Conservation (phyloP, 225 moss, liverwort and hornwort species). For the Bryum argenteum region DNA sequence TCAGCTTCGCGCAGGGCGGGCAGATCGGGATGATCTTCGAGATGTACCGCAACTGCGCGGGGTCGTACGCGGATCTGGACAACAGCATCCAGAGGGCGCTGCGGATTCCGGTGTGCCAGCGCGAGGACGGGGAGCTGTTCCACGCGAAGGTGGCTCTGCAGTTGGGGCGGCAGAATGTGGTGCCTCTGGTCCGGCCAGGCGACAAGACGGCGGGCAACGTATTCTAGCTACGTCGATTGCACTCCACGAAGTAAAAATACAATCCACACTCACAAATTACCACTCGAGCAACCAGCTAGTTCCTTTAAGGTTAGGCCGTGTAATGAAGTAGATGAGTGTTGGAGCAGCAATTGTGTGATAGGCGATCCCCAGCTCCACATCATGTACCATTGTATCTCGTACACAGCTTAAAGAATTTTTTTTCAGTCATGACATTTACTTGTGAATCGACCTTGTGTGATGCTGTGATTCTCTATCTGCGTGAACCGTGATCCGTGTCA, state of each 20-base stretch:
- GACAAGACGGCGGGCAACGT: slow-evolving; percentile 41
- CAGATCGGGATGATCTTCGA: slow-evolving; percentile 42
- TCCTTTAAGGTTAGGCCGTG: too few species aligned
- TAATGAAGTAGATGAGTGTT: not conserved
- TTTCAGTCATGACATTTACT: not conserved
- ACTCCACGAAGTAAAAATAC: too few species aligned
- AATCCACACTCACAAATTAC: too few species aligned
- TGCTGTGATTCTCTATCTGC: too few species aligned
- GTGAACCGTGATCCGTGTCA: too few species aligned
- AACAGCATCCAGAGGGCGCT: slow-evolving; percentile 21
- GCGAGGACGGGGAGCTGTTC: slow-evolving; percentile 34
- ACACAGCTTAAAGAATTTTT: not conserved
- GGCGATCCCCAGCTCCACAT: not conserved
- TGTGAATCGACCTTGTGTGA: not conserved
- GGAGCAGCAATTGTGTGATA: slow-evolving; percentile 20
- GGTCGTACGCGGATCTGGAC: slow-evolving; percentile 29
- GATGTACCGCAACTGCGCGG: slow-evolving; percentile 44
- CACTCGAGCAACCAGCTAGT: too few species aligned
- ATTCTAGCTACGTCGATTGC: not conserved
- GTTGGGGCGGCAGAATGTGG: slow-evolving; percentile 50
- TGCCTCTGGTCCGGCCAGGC: slow-evolving; percentile 47
- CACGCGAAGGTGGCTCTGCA: slow-evolving; percentile 56
- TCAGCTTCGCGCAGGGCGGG: slow-evolving; percentile 32
- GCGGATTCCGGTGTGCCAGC: slow-evolving; percentile 23
- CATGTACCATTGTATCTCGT: not conserved